These are phyloP conservation scores for Neurospora africana DNA, from an alignment of 495 filamentous ascomycete species.

Conservation along the genomic window DNA sequence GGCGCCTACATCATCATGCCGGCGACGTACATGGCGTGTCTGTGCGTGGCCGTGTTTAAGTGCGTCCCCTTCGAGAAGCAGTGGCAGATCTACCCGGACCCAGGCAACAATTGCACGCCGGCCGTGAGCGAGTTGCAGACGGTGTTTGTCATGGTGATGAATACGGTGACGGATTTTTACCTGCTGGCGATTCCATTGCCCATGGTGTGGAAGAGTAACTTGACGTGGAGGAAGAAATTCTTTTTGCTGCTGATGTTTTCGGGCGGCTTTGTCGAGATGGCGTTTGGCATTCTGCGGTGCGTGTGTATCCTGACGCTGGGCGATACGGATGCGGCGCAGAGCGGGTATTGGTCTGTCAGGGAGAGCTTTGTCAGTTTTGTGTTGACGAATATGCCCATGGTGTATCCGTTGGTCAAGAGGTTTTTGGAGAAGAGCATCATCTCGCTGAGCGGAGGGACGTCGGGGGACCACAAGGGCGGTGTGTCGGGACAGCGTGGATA, in stretches of 20 bases:
- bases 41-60: constrained; percentile 42
- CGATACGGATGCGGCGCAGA: constrained; percentile 13
- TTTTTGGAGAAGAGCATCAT: neutral
- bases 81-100: constrained; percentile 48
- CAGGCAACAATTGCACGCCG: constrained; percentile 43
- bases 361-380: constrained; percentile 44
- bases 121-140: constrained; percentile 36
- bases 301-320: constrained; percentile 35
- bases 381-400: constrained; percentile 43
- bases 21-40: constrained; percentile 41
- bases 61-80: constrained; percentile 41
- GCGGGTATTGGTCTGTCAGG: constrained; percentile 37
- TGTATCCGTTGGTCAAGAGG: constrained; percentile 35
- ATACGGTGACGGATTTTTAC: constrained; percentile 43
- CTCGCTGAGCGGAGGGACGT: neutral
- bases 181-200: constrained; percentile 44
- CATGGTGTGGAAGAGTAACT: constrained; percentile 39
- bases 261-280: constrained; percentile 40
- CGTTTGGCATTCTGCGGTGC: constrained; percentile 34
- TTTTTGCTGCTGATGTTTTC: constrained; percentile 39
- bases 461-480: neutral
- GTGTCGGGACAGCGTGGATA: neutral
- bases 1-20: constrained; percentile 43
- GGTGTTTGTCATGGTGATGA: constrained; percentile 36
- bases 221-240: constrained; percentile 36